Evolutionary conservation across 805 yeast species (phyloP).

Genomic region (Scheffersomyces spartinae): DNA sequence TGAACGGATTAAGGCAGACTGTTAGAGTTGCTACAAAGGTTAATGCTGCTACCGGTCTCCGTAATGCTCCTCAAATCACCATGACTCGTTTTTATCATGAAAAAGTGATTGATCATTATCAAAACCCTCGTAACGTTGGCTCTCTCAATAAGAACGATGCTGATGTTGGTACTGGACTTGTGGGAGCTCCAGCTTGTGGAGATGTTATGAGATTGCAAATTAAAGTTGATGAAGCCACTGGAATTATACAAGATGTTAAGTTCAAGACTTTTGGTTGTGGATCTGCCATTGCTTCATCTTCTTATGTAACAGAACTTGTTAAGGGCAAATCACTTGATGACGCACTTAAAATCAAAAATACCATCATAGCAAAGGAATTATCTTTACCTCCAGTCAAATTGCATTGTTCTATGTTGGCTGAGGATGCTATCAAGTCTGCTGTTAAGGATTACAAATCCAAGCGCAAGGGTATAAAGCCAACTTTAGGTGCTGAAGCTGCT

Average conservation of each 20-base stretch:
- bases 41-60: too few relatives aligned
- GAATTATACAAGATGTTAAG: constrained; percentile 87
- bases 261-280: constrained; percentile 99
- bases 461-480: constrained; percentile 43
- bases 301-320: constrained; percentile 90
- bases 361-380: constrained; percentile 88
- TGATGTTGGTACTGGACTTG: constrained; percentile 92
- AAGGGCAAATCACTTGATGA: constrained; percentile 92
- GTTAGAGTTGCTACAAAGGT: too few relatives aligned
- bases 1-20: too few relatives aligned
- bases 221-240: constrained; percentile 81
- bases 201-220: constrained; percentile 98
- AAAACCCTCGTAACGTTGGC: constrained; percentile 95
- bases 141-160: constrained; percentile 65
- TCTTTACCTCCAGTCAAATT: constrained; percentile 93
- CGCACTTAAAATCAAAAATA: constrained; percentile 85
- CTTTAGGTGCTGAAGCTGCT: constrained; percentile 51
- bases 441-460: constrained; percentile 88
- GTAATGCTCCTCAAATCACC: too few relatives aligned
- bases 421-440: constrained; percentile 96
- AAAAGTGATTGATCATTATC: constrained; percentile 90
- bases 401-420: constrained; percentile 98
- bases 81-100: constrained; percentile 86
- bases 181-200: constrained; percentile 99
- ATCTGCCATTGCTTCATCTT: constrained; percentile 91